phyloP scores from a whole-genome alignment of 2,329 filamentous ascomycete genomes.

The Magnaporthales sp. region DNA sequence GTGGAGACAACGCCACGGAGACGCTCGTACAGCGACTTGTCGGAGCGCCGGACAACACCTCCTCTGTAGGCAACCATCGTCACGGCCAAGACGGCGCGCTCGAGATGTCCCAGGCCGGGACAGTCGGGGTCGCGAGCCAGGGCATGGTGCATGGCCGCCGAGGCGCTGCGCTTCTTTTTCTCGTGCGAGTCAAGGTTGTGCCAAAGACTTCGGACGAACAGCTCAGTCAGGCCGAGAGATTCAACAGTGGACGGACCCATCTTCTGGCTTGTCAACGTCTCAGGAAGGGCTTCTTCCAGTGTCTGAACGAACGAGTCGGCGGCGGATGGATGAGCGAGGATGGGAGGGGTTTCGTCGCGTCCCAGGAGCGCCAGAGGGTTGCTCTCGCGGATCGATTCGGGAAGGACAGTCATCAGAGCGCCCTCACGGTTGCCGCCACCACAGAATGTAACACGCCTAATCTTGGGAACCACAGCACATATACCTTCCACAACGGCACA shows the following conservation, averaged over 20 bases:
- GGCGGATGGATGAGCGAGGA: background rate
- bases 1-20: slow-evolving; percentile 31
- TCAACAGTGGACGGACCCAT: slow-evolving; percentile 25
- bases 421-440: slow-evolving; percentile 80
- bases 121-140: slow-evolving; percentile 58
- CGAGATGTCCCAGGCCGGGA: slow-evolving; percentile 66
- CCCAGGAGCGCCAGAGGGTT: slow-evolving; percentile 48
- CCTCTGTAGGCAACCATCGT: slow-evolving; percentile 69
- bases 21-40: slow-evolving; percentile 32
- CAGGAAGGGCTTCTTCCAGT: slow-evolving; percentile 19
- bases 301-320: background rate
- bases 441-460: slow-evolving; percentile 73
- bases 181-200: slow-evolving; percentile 29
- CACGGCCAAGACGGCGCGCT: slow-evolving; percentile 62
- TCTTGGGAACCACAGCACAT: slow-evolving; percentile 56
- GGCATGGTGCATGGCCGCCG: slow-evolving; percentile 64
- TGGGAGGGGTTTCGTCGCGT: background rate
- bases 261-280: slow-evolving; percentile 16
- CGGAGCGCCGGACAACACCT: slow-evolving; percentile 43
- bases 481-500: slow-evolving; percentile 72
- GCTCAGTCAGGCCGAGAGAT: slow-evolving; percentile 28
- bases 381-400: slow-evolving; percentile 46
- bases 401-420: slow-evolving; percentile 64
- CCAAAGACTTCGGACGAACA: slow-evolving; percentile 46
- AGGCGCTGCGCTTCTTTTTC: slow-evolving; percentile 45